Conservation (phyloP, 345 rosid genomes). For the Brassica carinata region DNA sequence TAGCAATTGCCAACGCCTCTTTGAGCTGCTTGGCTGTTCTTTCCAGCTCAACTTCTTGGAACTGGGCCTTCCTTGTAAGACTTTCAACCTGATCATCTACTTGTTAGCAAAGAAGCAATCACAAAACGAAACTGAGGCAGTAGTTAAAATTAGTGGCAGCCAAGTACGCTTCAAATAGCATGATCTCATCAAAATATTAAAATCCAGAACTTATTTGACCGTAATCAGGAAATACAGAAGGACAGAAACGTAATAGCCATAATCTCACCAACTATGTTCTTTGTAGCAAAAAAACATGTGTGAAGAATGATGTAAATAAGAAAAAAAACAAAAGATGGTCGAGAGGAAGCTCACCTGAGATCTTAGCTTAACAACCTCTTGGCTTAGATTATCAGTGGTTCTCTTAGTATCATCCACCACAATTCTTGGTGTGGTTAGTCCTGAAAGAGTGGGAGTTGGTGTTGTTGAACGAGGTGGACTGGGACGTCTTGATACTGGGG, state of each 20-base stretch:
- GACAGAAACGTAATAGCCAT: too few relatives aligned
- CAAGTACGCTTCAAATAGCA: not conserved
- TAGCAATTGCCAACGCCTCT: slow-evolving; percentile 88
- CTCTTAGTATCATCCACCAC: slow-evolving; percentile 74
- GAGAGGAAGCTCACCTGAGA: slow-evolving; percentile 62
- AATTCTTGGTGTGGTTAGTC: slow-evolving; percentile 83
- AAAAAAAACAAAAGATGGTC: not conserved
- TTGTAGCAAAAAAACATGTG: too few relatives aligned
- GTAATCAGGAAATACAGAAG: too few relatives aligned
- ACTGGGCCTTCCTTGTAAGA: slow-evolving; percentile 81
- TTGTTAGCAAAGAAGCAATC: slow-evolving; percentile 22
- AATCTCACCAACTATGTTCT: too few relatives aligned
- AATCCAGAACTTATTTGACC: not conserved
- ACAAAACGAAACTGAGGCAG: slow-evolving; percentile 22
- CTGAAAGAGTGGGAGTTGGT: slow-evolving; percentile 94
- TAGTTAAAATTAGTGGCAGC: slow-evolving; percentile 6
- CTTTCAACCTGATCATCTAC: slow-evolving; percentile 68
- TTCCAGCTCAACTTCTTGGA: slow-evolving; percentile 92
- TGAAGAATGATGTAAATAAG: too few relatives aligned
- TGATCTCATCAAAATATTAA: slow-evolving; percentile 16
- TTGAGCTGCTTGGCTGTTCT: slow-evolving; percentile 83
- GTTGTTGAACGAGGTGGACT: slow-evolving; percentile 99
- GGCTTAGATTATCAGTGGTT: slow-evolving; percentile 75
- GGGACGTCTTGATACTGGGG: slow-evolving; percentile 91
- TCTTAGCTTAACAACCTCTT: slow-evolving; percentile 86